Evolutionary conservation across 768 basidiomycete species (phyloP).

Genomic region (Collybia mongolica): DNA sequence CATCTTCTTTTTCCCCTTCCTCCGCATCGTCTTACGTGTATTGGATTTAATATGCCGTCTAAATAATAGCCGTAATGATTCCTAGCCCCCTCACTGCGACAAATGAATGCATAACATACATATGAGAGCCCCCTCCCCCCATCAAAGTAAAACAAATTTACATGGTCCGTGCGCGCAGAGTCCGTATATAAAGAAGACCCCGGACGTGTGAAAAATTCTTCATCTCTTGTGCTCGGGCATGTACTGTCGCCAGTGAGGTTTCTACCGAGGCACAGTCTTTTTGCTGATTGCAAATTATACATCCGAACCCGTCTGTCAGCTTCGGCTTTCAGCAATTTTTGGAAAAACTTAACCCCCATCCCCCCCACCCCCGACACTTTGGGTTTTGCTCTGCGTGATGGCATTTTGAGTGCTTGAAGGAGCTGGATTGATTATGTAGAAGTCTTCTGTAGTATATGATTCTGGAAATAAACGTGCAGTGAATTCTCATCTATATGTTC

Average conservation of each 20-base stretch:
- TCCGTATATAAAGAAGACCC: conserved; percentile 38
- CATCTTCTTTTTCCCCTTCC: neutral
- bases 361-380: too few relatives aligned
- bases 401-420: too few relatives aligned
- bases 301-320: conserved; percentile 92
- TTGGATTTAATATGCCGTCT: neutral
- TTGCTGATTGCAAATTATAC: conserved; percentile 98
- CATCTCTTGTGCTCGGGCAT: conserved; percentile 94
- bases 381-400: too few relatives aligned
- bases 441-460: too few relatives aligned
- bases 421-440: too few relatives aligned
- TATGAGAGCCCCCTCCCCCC: too few relatives aligned
- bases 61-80: neutral
- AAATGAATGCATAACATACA: too few relatives aligned
- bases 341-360: too few relatives aligned
- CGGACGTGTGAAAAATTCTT: conserved; percentile 19
- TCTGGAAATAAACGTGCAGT: too few relatives aligned
- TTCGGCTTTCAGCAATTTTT: conserved; percentile 45
- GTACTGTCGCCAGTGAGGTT: conserved; percentile 69
- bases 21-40: conserved; percentile 1
- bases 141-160: neutral
- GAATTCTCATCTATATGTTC: too few relatives aligned
- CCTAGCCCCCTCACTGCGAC: neutral
- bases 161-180: conserved; percentile 52
- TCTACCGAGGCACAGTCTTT: conserved; percentile 91